phyloP scores from a whole-genome alignment of 371 early-diverging fungal genomes.

The Mucor plumbeus region DNA sequence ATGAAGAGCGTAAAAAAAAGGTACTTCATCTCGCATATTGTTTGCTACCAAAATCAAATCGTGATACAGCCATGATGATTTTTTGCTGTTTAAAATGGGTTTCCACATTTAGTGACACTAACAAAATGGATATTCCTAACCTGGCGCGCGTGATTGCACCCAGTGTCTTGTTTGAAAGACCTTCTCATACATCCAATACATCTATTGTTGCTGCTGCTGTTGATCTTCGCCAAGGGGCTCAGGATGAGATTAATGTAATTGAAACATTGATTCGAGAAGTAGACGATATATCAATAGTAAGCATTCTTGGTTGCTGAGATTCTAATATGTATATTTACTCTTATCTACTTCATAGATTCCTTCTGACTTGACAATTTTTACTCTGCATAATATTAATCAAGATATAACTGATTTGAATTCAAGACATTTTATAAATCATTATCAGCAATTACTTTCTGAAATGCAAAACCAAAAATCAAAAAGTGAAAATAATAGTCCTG shows the following conservation, averaged over 20 bases:
- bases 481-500: slow-evolving; percentile 13
- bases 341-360: slow-evolving; percentile 18
- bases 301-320: background rate
- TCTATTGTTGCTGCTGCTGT: slow-evolving; percentile 39
- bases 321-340: background rate
- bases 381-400: slow-evolving; percentile 21
- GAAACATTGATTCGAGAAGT: slow-evolving; percentile 74
- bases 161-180: slow-evolving; percentile 72
- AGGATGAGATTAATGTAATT: slow-evolving; percentile 74
- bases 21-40: slow-evolving; percentile 81
- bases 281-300: slow-evolving; percentile 74
- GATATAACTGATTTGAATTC: slow-evolving; percentile 21
- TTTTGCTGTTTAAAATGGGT: slow-evolving; percentile 86
- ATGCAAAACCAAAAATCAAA: slow-evolving; percentile 3
- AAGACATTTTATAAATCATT: slow-evolving; percentile 23
- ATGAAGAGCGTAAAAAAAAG: slow-evolving; percentile 33
- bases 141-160: slow-evolving; percentile 94
- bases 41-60: slow-evolving; percentile 87
- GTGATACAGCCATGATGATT: slow-evolving; percentile 90
- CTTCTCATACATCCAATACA: slow-evolving; percentile 3
- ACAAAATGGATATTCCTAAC: slow-evolving; percentile 90
- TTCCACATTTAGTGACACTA: slow-evolving; percentile 67
- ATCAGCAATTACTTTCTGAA: slow-evolving; percentile 15
- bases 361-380: slow-evolving; percentile 19
- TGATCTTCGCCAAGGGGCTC: slow-evolving; percentile 57